Evolutionary conservation across 129 eudicot genomes (phyloP).

Genomic region (Lactuca sativa): DNA sequence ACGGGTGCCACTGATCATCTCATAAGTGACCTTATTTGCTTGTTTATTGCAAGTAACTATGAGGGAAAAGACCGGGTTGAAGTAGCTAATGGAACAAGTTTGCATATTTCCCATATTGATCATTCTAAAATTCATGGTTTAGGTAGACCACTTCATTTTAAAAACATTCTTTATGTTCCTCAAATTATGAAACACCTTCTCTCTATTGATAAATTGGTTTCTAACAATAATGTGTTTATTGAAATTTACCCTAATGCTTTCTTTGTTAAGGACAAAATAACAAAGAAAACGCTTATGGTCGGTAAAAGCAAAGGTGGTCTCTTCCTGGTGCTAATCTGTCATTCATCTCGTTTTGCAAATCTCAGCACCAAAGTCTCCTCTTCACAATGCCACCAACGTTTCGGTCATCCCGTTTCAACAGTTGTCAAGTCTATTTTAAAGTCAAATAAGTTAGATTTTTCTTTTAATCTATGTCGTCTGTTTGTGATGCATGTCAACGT

Average conservation of each 20-base stretch:
- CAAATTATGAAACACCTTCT: not conserved
- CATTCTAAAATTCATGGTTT: not conserved
- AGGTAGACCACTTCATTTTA: not conserved
- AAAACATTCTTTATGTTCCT: not conserved
- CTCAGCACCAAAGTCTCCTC: not conserved
- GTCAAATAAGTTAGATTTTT: not conserved
- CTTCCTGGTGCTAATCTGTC: not conserved
- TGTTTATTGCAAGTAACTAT: not conserved
- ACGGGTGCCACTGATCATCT: not conserved
- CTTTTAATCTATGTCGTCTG: not conserved
- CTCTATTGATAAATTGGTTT: not conserved
- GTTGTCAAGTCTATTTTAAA: not conserved
- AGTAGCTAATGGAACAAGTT: not conserved
- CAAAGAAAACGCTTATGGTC: conserved; percentile 3
- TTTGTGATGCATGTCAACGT: conserved; percentile 1
- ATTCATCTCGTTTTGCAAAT: not conserved
- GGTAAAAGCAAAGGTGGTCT: not conserved
- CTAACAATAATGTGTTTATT: not conserved
- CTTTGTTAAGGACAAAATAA: not conserved
- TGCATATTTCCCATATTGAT: not conserved
- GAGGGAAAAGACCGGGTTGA: not conserved
- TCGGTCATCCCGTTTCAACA: not conserved
- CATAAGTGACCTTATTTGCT: not conserved
- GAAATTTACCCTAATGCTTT: too few species aligned
- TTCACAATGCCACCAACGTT: not conserved